Evolutionary conservation across 306 rosid genomes (phyloP).

Genomic region (Malus orientalis): DNA sequence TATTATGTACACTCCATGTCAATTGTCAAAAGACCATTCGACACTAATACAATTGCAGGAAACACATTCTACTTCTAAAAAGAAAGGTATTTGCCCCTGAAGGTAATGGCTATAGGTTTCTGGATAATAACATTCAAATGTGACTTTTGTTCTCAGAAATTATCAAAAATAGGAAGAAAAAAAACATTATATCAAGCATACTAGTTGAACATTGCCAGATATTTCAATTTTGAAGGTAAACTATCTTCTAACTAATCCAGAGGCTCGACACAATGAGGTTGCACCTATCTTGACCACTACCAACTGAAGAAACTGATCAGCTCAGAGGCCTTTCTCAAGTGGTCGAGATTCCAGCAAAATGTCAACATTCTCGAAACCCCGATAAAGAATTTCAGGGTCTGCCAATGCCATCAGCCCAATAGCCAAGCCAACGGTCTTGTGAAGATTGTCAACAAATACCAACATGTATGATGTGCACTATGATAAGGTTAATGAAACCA

Average conservation of each 20-base stretch:
- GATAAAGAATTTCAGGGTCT: conserved; percentile 87
- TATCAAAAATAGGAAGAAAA: not conserved
- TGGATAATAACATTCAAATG: not conserved
- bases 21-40: not conserved
- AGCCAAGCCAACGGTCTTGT: conserved; percentile 60
- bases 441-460: conserved; percentile 45
- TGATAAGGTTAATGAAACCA: conserved; percentile 64
- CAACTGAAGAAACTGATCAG: conserved; percentile 74
- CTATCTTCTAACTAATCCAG: not conserved
- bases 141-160: no score
- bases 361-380: conserved; percentile 96
- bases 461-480: conserved; percentile 75
- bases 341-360: conserved; percentile 89
- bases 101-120: conserved; percentile 2
- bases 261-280: conserved; percentile 83
- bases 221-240: not conserved
- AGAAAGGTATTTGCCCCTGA: conserved; percentile 6
- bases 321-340: conserved; percentile 57
- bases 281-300: conserved; percentile 73
- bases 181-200: no score
- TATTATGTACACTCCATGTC: not conserved
- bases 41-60: not conserved
- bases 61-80: conserved; percentile 6
- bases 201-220: no score
- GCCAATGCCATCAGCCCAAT: conserved; percentile 80